Conservation (phyloP, 108 stramenopile species). For the Skeletonema tropicum region DNA sequence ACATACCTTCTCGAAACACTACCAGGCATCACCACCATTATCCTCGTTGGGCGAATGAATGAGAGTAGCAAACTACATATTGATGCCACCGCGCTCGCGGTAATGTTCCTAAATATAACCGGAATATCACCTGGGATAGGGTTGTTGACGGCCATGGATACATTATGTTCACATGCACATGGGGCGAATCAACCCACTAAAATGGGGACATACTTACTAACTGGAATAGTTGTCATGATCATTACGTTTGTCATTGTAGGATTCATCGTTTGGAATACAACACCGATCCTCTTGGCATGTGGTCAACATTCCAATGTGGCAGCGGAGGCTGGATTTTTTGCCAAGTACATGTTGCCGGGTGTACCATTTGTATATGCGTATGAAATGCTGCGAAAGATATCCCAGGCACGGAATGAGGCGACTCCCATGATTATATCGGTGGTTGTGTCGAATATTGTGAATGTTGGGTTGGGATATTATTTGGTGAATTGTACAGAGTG, state of each 20-base stretch:
- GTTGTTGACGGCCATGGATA: conserved; percentile 50
- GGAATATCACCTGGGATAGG: conserved; percentile 46
- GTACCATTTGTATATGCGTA: conserved; percentile 45
- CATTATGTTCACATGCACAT: conserved; percentile 49
- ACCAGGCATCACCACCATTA: conserved; percentile 42
- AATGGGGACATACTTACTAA: conserved; percentile 51
- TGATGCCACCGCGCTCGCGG: conserved; percentile 48
- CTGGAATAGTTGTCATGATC: conserved; percentile 23
- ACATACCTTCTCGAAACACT: conserved; percentile 46
- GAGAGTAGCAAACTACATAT: conserved; percentile 23
- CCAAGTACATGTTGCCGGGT: conserved; percentile 38
- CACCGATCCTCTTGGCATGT: conserved; percentile 8
- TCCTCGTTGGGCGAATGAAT: conserved; percentile 37
- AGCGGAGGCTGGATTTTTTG: conserved; percentile 26
- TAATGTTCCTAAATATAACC: conserved; percentile 43
- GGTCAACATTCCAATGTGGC: conserved; percentile 33
- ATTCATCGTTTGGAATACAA: conserved; percentile 22
- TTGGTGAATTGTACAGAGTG: conserved; percentile 32
- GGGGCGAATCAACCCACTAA: conserved; percentile 43
- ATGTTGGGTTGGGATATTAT: conserved; percentile 36
- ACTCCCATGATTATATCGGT: conserved; percentile 41
- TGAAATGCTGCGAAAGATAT: conserved; percentile 43
- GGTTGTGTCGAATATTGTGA: conserved; percentile 38
- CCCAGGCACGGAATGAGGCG: conserved; percentile 44
- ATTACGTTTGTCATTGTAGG: conserved; percentile 16